Conservation (phyloP, 768 basidiomycete species). For the Gelatoporia subvermispora region DNA sequence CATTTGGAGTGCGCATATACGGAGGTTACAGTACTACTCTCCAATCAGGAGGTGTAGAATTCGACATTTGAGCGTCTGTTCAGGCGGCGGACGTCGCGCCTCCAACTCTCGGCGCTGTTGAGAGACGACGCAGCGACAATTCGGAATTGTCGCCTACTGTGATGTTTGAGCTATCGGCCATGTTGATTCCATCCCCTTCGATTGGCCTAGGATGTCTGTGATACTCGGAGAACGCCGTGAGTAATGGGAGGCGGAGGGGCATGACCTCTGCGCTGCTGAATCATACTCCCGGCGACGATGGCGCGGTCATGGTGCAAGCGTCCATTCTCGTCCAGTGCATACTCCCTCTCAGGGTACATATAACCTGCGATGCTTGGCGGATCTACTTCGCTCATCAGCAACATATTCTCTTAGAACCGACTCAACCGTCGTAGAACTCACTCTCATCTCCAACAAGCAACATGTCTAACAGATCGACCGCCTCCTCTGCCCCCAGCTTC, state of each 20-base stretch:
- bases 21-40: too few relatives aligned
- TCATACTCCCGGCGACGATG: constrained; percentile 8
- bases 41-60: too few relatives aligned
- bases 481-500: constrained; percentile 22
- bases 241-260: constrained; percentile 1
- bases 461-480: not conserved
- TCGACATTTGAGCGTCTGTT: too few relatives aligned
- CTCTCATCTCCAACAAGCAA: not conserved
- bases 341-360: constrained; percentile 3
- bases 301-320: constrained; percentile 12
- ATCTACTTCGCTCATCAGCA: constrained; percentile 3
- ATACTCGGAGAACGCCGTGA: constrained; percentile 1
- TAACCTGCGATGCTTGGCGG: constrained; percentile 10
- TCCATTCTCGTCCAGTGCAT: constrained; percentile 11
- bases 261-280: constrained; percentile 13
- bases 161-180: constrained; percentile 8
- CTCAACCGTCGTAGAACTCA: constrained; percentile 1
- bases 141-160: not conserved
- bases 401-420: constrained; percentile 2
- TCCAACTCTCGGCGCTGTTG: too few relatives aligned
- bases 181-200: not conserved
- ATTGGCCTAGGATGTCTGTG: not conserved
- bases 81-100: too few relatives aligned
- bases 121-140: too few relatives aligned
- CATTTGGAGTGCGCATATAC: too few relatives aligned